These are phyloP conservation scores for Chaetomium olivaceum DNA, from an alignment of 2,329 filamentous ascomycete genomes.

Conservation along the genomic window DNA sequence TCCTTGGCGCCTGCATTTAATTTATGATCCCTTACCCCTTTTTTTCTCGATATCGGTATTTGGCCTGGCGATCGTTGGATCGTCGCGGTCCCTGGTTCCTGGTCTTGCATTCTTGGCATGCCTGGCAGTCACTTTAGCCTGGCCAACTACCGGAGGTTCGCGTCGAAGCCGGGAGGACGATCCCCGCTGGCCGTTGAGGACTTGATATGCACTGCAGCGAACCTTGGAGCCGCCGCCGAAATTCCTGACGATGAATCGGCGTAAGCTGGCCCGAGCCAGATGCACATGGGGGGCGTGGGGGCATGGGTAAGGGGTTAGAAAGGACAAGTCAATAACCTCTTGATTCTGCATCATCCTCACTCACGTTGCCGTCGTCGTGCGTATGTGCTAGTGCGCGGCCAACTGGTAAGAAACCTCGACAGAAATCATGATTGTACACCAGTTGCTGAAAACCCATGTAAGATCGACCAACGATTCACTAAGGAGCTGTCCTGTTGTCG, in stretches of 20 bases:
- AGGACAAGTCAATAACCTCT: too few relatives aligned
- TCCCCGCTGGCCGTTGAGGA: background rate
- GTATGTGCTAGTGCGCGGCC: too few relatives aligned
- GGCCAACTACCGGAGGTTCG: background rate
- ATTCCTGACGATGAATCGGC: background rate
- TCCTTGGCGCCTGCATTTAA: background rate
- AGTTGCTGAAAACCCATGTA: too few relatives aligned
- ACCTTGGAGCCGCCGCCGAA: background rate
- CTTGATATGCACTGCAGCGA: background rate
- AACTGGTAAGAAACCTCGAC: background rate
- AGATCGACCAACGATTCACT: too few relatives aligned
- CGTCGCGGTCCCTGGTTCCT: background rate
- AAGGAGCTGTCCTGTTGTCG: too few relatives aligned
- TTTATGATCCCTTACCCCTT: background rate
- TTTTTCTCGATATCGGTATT: conserved; percentile 5
- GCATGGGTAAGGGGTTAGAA: background rate
- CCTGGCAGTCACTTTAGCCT: conserved; percentile 3
- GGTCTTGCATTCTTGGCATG: background rate
- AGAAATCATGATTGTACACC: too few relatives aligned
- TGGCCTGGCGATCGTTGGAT: background rate
- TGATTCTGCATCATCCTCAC: background rate
- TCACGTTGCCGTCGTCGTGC: background rate
- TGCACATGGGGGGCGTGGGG: background rate
- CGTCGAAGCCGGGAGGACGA: background rate
- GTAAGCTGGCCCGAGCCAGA: background rate